These are phyloP conservation scores for Camptophora hylomeconis DNA, from an alignment of 2,329 filamentous ascomycete genomes.

Conservation along the genomic window DNA sequence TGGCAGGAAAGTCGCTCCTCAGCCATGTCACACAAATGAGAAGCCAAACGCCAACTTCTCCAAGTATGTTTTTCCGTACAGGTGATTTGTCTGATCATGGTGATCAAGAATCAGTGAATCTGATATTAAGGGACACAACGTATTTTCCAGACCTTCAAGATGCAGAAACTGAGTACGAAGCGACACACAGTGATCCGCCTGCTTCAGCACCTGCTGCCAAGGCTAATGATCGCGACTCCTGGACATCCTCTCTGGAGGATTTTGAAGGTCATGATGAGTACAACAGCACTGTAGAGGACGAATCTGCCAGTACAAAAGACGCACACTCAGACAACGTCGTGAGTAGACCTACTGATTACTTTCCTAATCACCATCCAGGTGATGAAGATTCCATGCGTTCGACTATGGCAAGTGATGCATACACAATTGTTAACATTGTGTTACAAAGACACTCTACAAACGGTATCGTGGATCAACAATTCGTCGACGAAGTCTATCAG, in stretches of 20 bases:
- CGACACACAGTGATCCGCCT: constrained; percentile 6
- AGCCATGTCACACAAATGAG: constrained; percentile 37
- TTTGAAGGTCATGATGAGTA: constrained; percentile 3
- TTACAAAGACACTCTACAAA: constrained; percentile 15
- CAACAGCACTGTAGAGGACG: background rate
- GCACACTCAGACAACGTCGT: background rate
- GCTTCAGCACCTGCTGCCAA: constrained; percentile 1
- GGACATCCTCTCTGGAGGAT: constrained; percentile 16
- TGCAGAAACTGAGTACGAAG: too few species aligned
- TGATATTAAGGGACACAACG: constrained; percentile 38
- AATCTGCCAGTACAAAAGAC: background rate
- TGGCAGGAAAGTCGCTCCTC: constrained; percentile 29
- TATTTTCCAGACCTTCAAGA: constrained; percentile 26
- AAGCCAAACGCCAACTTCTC: constrained; percentile 28
- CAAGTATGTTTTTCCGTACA: too few species aligned
- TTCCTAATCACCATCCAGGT: constrained; percentile 8
- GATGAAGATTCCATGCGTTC: constrained; percentile 8
- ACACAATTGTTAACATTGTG: constrained; percentile 17
- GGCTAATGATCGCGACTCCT: constrained; percentile 9
- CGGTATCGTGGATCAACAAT: constrained; percentile 22
- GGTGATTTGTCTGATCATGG: constrained; percentile 32
- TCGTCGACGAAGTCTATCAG: constrained; percentile 17
- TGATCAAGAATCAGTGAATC: constrained; percentile 42
- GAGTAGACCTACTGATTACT: background rate
- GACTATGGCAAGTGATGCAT: constrained; percentile 13